Percentiles rank a stretch among this genome's conserved stretches.
These are phyloP conservation scores for Paracamarosporium sp. DNA, from an alignment of 2,329 filamentous ascomycete species.

Conservation along the genomic window DNA sequence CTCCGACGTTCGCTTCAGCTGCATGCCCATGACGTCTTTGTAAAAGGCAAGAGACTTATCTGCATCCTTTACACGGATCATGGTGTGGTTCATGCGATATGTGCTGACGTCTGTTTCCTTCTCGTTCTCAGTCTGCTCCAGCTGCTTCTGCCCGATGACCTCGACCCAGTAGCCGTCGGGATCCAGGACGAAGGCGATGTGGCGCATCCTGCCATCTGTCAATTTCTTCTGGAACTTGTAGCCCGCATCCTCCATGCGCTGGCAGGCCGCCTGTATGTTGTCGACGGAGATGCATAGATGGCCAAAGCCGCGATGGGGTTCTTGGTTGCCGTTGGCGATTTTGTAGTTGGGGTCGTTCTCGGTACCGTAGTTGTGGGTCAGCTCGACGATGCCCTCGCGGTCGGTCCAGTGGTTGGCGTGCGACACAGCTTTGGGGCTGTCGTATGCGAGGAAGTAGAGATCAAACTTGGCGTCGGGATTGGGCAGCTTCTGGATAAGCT, in stretches of 20 bases:
- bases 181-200: constrained; percentile 90
- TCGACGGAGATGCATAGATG: constrained; percentile 78
- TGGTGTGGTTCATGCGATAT: constrained; percentile 87
- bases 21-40: constrained; percentile 87
- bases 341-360: constrained; percentile 83
- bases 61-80: constrained; percentile 85
- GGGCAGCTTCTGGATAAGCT: constrained; percentile 77
- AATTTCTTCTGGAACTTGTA: constrained; percentile 97
- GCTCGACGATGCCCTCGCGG: constrained; percentile 87
- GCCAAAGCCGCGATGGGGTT: constrained; percentile 83
- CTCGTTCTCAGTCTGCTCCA: constrained; percentile 75
- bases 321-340: constrained; percentile 87
- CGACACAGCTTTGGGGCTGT: constrained; percentile 76
- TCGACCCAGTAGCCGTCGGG: constrained; percentile 80
- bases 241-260: constrained; percentile 86
- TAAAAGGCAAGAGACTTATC: constrained; percentile 58
- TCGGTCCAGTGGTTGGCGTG: constrained; percentile 77
- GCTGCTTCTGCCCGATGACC: constrained; percentile 73
- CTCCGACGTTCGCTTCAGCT: constrained; percentile 75
- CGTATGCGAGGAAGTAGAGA: constrained; percentile 93
- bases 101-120: constrained; percentile 74
- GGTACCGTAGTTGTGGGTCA: constrained; percentile 86
- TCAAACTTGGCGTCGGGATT: constrained; percentile 92
- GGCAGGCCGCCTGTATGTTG: constrained; percentile 83
- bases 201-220: constrained; percentile 72